Evolutionary conservation across 139 green algal genomes (phyloP), one percentile per base, ranked within the genome.

Genomic region (Volvox africanus): DNA sequence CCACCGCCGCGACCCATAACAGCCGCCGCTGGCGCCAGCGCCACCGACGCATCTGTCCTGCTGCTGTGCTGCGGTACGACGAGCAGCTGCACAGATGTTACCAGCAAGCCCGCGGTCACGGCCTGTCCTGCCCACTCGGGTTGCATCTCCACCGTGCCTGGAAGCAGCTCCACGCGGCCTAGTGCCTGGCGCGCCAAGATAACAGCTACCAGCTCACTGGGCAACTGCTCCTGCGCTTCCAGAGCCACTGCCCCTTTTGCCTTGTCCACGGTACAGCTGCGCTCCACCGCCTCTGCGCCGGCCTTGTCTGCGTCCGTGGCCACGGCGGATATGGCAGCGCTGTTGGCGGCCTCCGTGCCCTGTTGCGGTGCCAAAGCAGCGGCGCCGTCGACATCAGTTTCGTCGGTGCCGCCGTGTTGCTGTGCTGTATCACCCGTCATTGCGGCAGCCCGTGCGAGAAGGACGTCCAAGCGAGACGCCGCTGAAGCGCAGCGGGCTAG

Each of bases 151-250:
- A 90, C 86, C 0, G 11, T 21, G 1, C 55, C 73, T n/a, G 50
- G 73, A 50, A 90, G 50, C 73, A 90, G 73, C 71, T 83, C 71
- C 73, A 83, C 26, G 30, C 21, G 0, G 2, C 86, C 86, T n/a
- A n/a, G 26, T 55, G 86, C 86, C 50, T 90, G 86, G 3, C 86
- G 86, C 30, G 21, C 73, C 71, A 90, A 55, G 50, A 76, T 2
- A 21, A 90, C 50, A 28, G 86, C 71, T 22, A 90, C 86, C 71
- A 90, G 50, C 73, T 90, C 86, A 37, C 86, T 90, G 17, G 50
- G 32, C 71, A 90, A 20, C n/a, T 21, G 20, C 73, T 75, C 50
- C 26, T 30, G 35, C 17, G 20, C 20, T 19, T 82, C 69, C 50
- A 75, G 28, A 36, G 78, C 37, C 37, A 89, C 9, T 37, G 44